Evolutionary conservation across 306 rosid species (phyloP).

Genomic region (Datisca glomerata): DNA sequence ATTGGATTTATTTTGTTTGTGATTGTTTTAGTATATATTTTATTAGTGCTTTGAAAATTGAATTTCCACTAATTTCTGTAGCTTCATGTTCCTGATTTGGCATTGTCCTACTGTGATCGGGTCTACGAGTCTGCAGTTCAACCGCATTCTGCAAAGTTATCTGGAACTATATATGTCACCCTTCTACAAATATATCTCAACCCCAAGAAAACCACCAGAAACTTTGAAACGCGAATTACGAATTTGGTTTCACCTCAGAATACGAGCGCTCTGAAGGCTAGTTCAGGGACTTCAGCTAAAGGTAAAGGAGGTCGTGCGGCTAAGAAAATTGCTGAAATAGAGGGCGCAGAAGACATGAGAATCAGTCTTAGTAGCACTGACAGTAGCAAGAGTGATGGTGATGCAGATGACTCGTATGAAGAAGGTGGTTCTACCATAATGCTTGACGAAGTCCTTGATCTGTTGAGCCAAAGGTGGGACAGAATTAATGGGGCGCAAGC

Average conservation of each 20-base stretch:
- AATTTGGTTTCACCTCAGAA: constrained; percentile 51
- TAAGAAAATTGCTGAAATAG: constrained; percentile 86
- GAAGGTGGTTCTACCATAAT: constrained; percentile 57
- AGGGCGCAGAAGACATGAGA: constrained; percentile 79
- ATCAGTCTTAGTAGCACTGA: constrained; percentile 61
- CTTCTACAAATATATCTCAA: constrained; percentile 88
- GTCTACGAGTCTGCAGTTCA: constrained; percentile 46
- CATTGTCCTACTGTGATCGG: constrained; percentile 85
- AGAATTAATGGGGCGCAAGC: constrained; percentile 97
- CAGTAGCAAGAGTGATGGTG: constrained; percentile 85
- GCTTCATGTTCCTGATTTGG: constrained; percentile 84
- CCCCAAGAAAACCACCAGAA: constrained; percentile 63
- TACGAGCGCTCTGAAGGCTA: constrained; percentile 35
- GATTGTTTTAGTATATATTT: constrained; percentile 8
- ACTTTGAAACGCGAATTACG: constrained; percentile 69
- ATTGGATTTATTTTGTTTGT: constrained; percentile 10
- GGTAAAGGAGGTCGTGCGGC: constrained; percentile 51
- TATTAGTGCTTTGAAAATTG: constrained; percentile 10
- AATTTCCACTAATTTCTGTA: constrained; percentile 27
- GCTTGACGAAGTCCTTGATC: constrained; percentile 84
- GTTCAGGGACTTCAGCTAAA: constrained; percentile 34
- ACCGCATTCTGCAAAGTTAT: constrained; percentile 50
- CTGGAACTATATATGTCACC: constrained; percentile 75
- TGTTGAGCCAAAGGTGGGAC: constrained; percentile 88
- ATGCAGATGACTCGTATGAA: constrained; percentile 56